Evolutionary conservation across 768 basidiomycete genomes (phyloP), one percentile per base, ranked within the genome.

Genomic region (Antrodiella citrinella): DNA sequence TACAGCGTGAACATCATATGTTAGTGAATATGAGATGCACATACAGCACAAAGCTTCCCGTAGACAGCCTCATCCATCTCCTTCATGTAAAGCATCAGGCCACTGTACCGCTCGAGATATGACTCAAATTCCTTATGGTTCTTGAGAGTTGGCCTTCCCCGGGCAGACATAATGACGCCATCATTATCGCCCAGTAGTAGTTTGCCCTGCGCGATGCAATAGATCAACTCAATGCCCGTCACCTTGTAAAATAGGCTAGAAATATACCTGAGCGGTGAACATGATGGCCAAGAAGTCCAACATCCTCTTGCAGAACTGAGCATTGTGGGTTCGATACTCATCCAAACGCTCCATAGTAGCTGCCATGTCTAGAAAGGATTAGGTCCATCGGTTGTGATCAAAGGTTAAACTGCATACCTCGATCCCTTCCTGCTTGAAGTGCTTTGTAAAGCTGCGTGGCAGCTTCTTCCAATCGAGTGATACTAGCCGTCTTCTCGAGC

Each of bases 1-100:
- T 38, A 45, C 13, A 26, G 19, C 38, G 18, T 19, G 30, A 26
- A n/a, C n/a, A n/a, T n/a, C n/a, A n/a, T n/a, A n/a, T n/a, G n/a
- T n/a, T n/a, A n/a, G 10, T 4, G 4, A 19, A 2, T 26, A 42
- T 15, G 19, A 13, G 41, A 43, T 9, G 41, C 41, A 9, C 86
- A 50, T 60, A 95, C 95, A 35, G 86, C 91, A 61, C 93, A 97
- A 24, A 97, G 69, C 61, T 88, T 91, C 40, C 83, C 86, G 63
- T 97, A 98, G 20, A 87, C 67, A 49, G 67, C 69, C 64, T 96
- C 91, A 53, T 96, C 93, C 89, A 97, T 95, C 71, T 98, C 95
- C 64, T 91, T 94, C 50, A 97, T 68, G 62, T 95, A 98, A 15
- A 97, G 72, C 67, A 98, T 80, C 47, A 98, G 66, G 1, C 94